Evolutionary conservation across 768 basidiomycete species (phyloP).

Genomic region (Leccinum subtestaceum): DNA sequence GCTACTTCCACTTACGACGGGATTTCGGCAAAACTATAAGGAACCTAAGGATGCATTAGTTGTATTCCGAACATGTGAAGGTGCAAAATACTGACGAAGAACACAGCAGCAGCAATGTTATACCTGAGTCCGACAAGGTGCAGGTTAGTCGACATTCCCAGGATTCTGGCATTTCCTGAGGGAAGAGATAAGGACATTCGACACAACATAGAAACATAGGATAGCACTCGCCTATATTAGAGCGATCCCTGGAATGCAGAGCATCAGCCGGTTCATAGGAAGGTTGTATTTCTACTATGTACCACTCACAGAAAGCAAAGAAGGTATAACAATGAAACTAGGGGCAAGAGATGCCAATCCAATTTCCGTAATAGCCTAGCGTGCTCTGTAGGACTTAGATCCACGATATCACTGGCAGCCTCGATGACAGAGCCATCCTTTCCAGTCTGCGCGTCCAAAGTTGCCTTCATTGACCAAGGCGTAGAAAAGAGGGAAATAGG

Average conservation of each 20-base stretch:
- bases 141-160: conserved; percentile 41
- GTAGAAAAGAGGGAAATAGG: conserved; percentile 7
- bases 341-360: conserved; percentile 43
- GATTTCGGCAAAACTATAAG: conserved; percentile 38
- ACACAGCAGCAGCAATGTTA: conserved; percentile 39
- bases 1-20: conserved; percentile 32
- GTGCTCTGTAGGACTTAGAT: conserved; percentile 18
- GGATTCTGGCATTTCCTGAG: conserved; percentile 42
- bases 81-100: conserved; percentile 28
- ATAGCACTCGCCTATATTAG: conserved; percentile 40
- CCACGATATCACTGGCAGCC: neutral
- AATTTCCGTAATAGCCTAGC: conserved; percentile 38
- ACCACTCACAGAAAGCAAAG: conserved; percentile 44
- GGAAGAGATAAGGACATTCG: neutral
- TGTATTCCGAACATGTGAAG: neutral
- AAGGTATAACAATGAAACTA: conserved; percentile 44
- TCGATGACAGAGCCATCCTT: conserved; percentile 4
- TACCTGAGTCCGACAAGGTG: conserved; percentile 35
- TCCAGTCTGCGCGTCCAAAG: conserved; percentile 7
- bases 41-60: conserved; percentile 20
- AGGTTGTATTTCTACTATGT: neutral
- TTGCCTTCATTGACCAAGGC: conserved; percentile 9
- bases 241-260: conserved; percentile 35
- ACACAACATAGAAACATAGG: neutral
- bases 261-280: neutral